Evolutionary conservation across 768 basidiomycete genomes (phyloP), one percentile per base, ranked within the genome.

Genomic region (Piloderma croceum): DNA sequence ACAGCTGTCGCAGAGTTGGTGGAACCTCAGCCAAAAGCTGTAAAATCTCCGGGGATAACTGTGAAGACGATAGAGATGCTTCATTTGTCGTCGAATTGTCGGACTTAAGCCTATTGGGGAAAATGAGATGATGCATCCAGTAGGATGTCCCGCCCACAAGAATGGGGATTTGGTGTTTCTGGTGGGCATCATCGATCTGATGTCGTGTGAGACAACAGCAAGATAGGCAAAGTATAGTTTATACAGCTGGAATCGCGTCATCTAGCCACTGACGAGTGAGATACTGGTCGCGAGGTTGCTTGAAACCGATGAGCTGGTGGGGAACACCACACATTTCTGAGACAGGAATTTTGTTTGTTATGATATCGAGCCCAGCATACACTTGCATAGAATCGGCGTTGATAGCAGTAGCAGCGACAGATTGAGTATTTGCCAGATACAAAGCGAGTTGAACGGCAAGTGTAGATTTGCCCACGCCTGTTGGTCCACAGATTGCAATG

Each of bases 361-460:
- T 82, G 38, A 93, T 68, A 61, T 96, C 86, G 59, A 98, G 74
- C 0, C 94, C 94, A n/a, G 70, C 69, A 60, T 97, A 98, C 10
- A 91, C 82, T 61, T 99, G 96, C 94, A 99, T 97, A 10, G 94
- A 80, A 62, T 99, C 96, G 7, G 93, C 90, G 56, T 97, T 98
- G 57, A 99, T 82, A 49, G 98, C 74, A 53, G 80, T 78, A 6
- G 80, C 83, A 10, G 79, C 77, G 11, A 59, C 63, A 51, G 63
- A 59, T 21, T 48, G 50, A 31, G 52, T 41, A 32, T 68, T 59
- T 9, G 70, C 57, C 19, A 83, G 59, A 43, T 68, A 70, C 24
- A 80, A 70, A 19, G 93, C 93, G 13, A 99, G 74, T 43, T 96
- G 82, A 17, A 99, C 77, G 4, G 88, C 88, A 6, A 98, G 72